Evolutionary conservation across 768 basidiomycete genomes (phyloP), one percentile per base, ranked within the genome.

Genomic region (Psilocybe cyanescens): DNA sequence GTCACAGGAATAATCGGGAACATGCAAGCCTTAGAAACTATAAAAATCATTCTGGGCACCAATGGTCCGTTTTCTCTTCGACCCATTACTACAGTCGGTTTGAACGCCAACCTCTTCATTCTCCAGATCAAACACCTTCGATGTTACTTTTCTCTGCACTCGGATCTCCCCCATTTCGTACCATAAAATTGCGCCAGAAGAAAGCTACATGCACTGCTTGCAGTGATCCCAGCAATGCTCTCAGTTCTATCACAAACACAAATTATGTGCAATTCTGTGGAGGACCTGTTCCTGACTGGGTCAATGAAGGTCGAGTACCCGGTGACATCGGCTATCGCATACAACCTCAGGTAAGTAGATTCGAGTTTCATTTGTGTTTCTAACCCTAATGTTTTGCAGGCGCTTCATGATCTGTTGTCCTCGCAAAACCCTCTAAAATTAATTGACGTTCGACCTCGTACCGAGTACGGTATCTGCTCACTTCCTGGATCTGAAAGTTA

Each of bases 191-290:
- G n/a, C 86, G 95, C 41, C 73, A 81, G 3, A 85, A 86, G 44
- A 88, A 91, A 55, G 73, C 83, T 1, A 82, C 83, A 4, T 99
- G 97, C 74, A 74, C 83, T 6, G 88, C 91, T 0, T 99, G 97
- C 70, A 91, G 90, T 4, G 68, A 62, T 29, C 45, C 64, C 9
- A 56, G 56, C 24, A 58, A 61, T 49, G 57, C 55, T 35, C 59
- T 68, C 49, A 44, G n/a, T 7, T 46, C 56, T 9, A 59, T 72
- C n/a, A 52, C 57, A 14, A 64, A 65, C 49, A 71, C 65, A 33
- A 94, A 95, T 65, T 97, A 97, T 72, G 84, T 95, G 30, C 84
- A 89, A 59, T 95, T 95, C 69, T 97, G 96, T 65, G 93, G 94
- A 9, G 90, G 91, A 2, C 75, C 79, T 9, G 73, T 77, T 19